Base-by-base conservation (phyloP, 441 rosid species). In the Metrosideros polymorpha region DNA sequence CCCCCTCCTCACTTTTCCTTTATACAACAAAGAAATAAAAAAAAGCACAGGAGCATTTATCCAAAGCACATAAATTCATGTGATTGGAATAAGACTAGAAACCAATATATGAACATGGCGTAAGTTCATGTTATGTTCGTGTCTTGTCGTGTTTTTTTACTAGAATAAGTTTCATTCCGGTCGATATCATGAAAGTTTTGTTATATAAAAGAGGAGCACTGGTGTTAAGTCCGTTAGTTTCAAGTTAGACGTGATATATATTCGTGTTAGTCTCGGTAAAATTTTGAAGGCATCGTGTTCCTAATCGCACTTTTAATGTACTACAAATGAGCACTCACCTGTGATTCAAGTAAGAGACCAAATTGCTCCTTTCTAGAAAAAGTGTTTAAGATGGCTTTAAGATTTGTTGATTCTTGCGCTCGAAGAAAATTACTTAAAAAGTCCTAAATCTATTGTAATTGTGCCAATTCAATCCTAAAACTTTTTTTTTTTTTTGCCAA, bases 261-360 rank as follows among this genome's bases (percentile, higher is more conserved):
- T 3, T 71, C 17, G 5, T 22, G 22, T 71, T 6, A 0, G 8
- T 22, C 8, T 71, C 3, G n/a, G 9, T 22, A 39, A 1, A 0
- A 10, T 71, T 35, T 71, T 39, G 1, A 71, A 39, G 47, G 79
- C 2, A 71, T 39, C n/a, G 0, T 9, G 47, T 22, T 39, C 79
- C 17, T 71, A 71, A 10, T 22, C 0, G 49, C 79, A 71, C 79
- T 39, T 22, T 22, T 22, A 12, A 10, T 71, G 9, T 39, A 71
- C n/a, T 22, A 24, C 47, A 71, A 22, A 71, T 71, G 79, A 39
- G 4, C 79, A 39, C 29, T 71, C 79, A 12, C n/a, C 6, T 71
- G 4, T 4, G 9, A 71, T 71, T 71, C 79, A 71, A 71, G n/a
- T 47, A 71, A 71, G n/a, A 35, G 79, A 39, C 1, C 27, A 9